A percentile compares a stretch with the other conserved stretches of the same genome.
Evolutionary conservation across 306 rosid genomes (phyloP).

Genomic region (Echinosophora koreensis): DNA sequence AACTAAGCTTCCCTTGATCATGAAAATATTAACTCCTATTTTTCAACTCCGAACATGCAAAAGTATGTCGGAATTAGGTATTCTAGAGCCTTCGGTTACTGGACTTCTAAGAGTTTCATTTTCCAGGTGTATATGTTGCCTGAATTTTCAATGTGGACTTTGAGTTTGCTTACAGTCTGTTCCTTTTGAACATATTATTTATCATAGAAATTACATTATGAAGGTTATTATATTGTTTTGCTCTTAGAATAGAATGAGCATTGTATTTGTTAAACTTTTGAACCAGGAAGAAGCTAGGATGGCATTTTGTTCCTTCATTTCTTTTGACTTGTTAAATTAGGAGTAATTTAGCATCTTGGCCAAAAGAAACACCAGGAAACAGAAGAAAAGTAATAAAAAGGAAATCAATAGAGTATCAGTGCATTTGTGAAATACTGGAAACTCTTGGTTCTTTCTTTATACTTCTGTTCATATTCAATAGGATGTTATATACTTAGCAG

Average conservation of each 20-base stretch:
- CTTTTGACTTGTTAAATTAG: conserved; percentile 12
- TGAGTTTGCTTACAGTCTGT: conserved; percentile 1
- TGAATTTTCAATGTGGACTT: conserved; percentile 30
- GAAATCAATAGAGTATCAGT: conserved; percentile 21
- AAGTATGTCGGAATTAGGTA: conserved; percentile 28
- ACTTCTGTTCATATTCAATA: conserved; percentile 26
- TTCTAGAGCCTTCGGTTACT: conserved; percentile 21
- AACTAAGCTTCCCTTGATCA: conserved; percentile 34
- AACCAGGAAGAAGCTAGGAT: too few relatives aligned
- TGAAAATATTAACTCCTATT: conserved; percentile 11
- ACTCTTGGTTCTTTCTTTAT: conserved; percentile 30
- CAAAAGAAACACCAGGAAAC: conserved; percentile 29
- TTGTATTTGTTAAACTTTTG: conserved; percentile 34
- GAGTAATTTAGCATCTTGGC: conserved; percentile 33
- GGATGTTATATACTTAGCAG: conserved; percentile 35
- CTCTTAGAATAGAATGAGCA: conserved; percentile 26
- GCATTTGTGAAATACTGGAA: conserved; percentile 8
- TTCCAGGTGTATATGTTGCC: conserved; percentile 18
- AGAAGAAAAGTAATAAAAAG: not conserved
- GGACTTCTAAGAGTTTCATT: conserved; percentile 13
- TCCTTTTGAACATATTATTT: conserved; percentile 20
- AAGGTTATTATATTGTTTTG: conserved; percentile 16
- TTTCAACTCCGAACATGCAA: conserved; percentile 23
- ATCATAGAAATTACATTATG: conserved; percentile 33
- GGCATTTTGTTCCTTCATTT: conserved; percentile 7